Conservation (phyloP, 73 alveolate species). For the Paramecium biaurelia region DNA sequence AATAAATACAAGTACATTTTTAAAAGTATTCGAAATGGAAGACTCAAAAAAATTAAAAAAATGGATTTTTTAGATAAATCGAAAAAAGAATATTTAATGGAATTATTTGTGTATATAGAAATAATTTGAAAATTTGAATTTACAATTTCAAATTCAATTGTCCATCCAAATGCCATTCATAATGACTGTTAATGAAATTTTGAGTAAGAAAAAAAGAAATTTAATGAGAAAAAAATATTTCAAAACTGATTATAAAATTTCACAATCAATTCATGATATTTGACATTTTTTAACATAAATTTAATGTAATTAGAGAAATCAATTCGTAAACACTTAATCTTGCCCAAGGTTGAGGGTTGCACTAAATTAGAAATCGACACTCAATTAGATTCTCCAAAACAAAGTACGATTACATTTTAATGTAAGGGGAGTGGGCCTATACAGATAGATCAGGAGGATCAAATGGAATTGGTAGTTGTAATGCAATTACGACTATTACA, state of each 20-base stretch:
- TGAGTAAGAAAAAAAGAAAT: neutral
- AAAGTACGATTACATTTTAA: neutral
- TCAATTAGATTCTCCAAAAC: neutral
- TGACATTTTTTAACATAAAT: neutral
- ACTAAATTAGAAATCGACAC: neutral
- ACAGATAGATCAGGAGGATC: neutral
- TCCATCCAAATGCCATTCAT: neutral
- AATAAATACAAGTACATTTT: neutral
- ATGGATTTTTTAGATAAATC: neutral
- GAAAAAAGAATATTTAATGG: neutral
- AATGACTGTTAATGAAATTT: neutral
- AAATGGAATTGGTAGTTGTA: neutral
- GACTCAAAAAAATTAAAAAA: neutral
- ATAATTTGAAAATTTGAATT: neutral
- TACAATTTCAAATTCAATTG: neutral
- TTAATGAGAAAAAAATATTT: neutral
- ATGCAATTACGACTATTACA: neutral
- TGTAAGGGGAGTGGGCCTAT: neutral
- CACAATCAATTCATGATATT: neutral
- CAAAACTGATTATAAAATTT: neutral
- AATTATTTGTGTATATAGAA: neutral
- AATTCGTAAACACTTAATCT: neutral
- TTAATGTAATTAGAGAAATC: constrained; percentile 4
- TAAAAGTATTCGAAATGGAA: neutral
- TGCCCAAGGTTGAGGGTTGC: constrained; percentile 25